Evolutionary conservation across 495 filamentous ascomycete species (phyloP), one percentile per base, ranked within the genome.

Genomic region (Xylaria grammica): DNA sequence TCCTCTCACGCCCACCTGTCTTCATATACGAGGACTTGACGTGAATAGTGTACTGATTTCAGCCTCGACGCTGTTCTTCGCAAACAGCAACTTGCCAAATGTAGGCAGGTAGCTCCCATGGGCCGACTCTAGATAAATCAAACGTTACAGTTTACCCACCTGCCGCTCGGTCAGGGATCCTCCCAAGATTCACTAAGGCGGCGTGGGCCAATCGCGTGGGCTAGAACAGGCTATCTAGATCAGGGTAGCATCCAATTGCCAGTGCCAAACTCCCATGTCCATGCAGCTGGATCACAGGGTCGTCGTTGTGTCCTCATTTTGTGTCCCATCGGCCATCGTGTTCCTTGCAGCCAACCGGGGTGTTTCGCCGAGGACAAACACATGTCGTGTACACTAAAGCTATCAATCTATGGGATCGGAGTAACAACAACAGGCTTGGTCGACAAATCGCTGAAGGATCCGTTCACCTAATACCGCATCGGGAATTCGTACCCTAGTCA

Each of bases 121-220:
- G 38, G 17, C 42, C 42, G 45, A 42, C n/a, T 34, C 5, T 13
- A 4, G 10, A 19, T 22, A 46, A 24, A 61, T 61, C 59, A 30
- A 52, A 62, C 59, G 59, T 62, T 62, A 62, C 59, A 62, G 22
- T 62, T n/a, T 62, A 54, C 50, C 49, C 36, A 63, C 15, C 6
- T 26, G 4, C 38, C 36, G 34, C 11, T 49, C 36, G 20, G 17
- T 42, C 46, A 32, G 32, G 30, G 42, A 22, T 52, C 26, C 40
- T 15, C 17, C 4, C 50, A 32, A 30, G 38, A 27, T 51, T 51
- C 48, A 27, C 9, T 42, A 54, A 44, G 36, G 48, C 32, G 38
- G 26, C 36, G 3, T 11, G 24, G 19, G 45, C 58, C 45, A 60
- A 60, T 60, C 30, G 26, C 26, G 58, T 51, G 36, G 46, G 36